Evolutionary conservation across 2,329 filamentous ascomycete genomes (phyloP).

Genomic region (Neonectria sp.): DNA sequence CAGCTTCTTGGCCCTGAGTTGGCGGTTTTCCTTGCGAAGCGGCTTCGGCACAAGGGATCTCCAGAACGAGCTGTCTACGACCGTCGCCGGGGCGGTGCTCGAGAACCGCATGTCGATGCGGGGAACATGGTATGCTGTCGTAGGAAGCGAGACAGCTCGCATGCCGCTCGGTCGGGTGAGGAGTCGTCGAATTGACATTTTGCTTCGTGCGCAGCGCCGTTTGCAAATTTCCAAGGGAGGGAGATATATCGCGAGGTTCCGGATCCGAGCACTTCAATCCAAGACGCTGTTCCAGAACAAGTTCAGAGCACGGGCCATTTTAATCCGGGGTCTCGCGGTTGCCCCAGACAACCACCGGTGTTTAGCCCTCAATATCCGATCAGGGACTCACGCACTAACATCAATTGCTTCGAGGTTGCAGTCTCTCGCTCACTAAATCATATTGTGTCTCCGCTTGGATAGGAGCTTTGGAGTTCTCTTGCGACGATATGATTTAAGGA

Average conservation of each 20-base stretch:
- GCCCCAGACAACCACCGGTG: slow-evolving; percentile 55
- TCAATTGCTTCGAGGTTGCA: slow-evolving; percentile 38
- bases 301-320: slow-evolving; percentile 41
- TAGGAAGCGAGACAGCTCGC: slow-evolving; percentile 18
- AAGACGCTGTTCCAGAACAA: slow-evolving; percentile 38
- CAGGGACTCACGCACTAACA: slow-evolving; percentile 31
- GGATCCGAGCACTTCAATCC: slow-evolving; percentile 14
- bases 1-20: slow-evolving; percentile 59
- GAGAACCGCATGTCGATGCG: slow-evolving; percentile 45
- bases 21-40: slow-evolving; percentile 63
- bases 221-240: not conserved
- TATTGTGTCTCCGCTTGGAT: slow-evolving; percentile 45
- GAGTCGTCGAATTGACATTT: slow-evolving; percentile 38
- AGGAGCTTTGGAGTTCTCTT: slow-evolving; percentile 37
- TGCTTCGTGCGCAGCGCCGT: slow-evolving; percentile 3
- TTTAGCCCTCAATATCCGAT: slow-evolving; percentile 48
- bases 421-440: slow-evolving; percentile 42
- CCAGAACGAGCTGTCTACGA: slow-evolving; percentile 77
- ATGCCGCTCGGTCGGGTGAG: slow-evolving; percentile 22
- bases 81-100: slow-evolving; percentile 62
- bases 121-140: slow-evolving; percentile 7
- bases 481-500: slow-evolving; percentile 54
- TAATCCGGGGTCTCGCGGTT: slow-evolving; percentile 46
- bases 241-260: slow-evolving; percentile 12
- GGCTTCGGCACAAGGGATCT: slow-evolving; percentile 78